Percentiles rank a stretch among this genome's conserved stretches.
Evolutionary conservation across 768 basidiomycete species (phyloP).

Genomic region (Paxillus ammoniavirescens): DNA sequence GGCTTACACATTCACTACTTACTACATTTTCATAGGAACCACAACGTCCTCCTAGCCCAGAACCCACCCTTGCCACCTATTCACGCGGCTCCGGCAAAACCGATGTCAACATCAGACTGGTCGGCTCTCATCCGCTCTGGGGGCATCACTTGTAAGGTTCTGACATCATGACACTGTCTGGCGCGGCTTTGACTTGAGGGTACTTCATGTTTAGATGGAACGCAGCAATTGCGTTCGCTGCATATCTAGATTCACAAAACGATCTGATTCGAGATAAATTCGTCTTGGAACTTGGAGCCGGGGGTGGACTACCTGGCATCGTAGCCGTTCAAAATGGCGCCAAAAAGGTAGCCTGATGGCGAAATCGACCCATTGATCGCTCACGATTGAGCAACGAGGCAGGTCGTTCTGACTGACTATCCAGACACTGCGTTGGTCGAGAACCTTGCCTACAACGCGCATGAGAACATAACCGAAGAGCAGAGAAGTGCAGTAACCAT

Average conservation of each 20-base stretch:
- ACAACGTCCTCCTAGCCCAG: slow-evolving; percentile 64
- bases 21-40: slow-evolving; percentile 43
- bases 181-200: background rate
- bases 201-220: slow-evolving; percentile 63
- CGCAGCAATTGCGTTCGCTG: slow-evolving; percentile 69
- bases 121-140: slow-evolving; percentile 82
- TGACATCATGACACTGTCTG: too few relatives aligned
- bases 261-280: slow-evolving; percentile 43
- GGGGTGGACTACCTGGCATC: slow-evolving; percentile 85
- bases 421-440: slow-evolving; percentile 75
- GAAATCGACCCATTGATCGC: background rate
- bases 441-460: slow-evolving; percentile 73
- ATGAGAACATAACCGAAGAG: slow-evolving; percentile 45
- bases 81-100: slow-evolving; percentile 28
- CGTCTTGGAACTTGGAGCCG: slow-evolving; percentile 91
- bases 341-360: slow-evolving; percentile 42
- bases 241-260: slow-evolving; percentile 58
- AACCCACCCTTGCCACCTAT: slow-evolving; percentile 54
- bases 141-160: slow-evolving; percentile 67
- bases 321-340: slow-evolving; percentile 73
- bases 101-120: slow-evolving; percentile 60
- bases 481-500: slow-evolving; percentile 24
- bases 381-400: background rate
- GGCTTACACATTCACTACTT: too few relatives aligned
- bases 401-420: slow-evolving; percentile 92